Evolutionary conservation across 805 yeast species (phyloP), one percentile per base, ranked within the genome.

Genomic region (Pichia nanzhaoensis): DNA sequence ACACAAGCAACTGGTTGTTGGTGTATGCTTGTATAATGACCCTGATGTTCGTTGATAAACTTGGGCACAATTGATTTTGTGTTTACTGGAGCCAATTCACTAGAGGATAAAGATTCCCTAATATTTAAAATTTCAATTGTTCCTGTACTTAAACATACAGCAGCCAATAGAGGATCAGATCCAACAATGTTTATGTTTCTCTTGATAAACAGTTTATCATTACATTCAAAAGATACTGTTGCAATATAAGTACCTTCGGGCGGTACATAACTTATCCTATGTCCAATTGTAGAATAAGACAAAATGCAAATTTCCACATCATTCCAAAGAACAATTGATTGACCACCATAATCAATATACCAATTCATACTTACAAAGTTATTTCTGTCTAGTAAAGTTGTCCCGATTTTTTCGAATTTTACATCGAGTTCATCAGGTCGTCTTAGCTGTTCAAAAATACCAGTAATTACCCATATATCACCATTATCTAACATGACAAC

Each of bases 71-170:
- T 56, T 6, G 65, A 60, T 19, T 32, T 40, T 16, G 56, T 44
- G 16, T 44, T 43, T 6, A 37, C 19, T 17, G 45, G 39, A 20
- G 13, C 22, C 19, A 41, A 18, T n/a, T 27, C 22, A 19, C 19
- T 20, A 10, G 39, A 19, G 38, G 51, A 58, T 12, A 53, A 51
- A 12, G 51, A 36, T 10, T 50, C 51, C 43, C 82, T 59, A 2
- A 73, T 60, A 47, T 75, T 69, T 60, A 74, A 60, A 1, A 73
- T 63, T 1, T 68, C 53, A 4, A 74, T 71, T 13, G 63, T 56
- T 16, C 71, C 72, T 30, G 69, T 68, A 31, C 62, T 60, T 34
- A 74, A 51, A 8, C 70, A 59, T 34, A 71, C 37, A 0, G 58
- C 66, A 40, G 60, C 37, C 17, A 59, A 24, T 34, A 62, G 48